Evolutionary conservation across 2,329 filamentous ascomycete species (phyloP).

Genomic region (Tolypocladium capitatum): DNA sequence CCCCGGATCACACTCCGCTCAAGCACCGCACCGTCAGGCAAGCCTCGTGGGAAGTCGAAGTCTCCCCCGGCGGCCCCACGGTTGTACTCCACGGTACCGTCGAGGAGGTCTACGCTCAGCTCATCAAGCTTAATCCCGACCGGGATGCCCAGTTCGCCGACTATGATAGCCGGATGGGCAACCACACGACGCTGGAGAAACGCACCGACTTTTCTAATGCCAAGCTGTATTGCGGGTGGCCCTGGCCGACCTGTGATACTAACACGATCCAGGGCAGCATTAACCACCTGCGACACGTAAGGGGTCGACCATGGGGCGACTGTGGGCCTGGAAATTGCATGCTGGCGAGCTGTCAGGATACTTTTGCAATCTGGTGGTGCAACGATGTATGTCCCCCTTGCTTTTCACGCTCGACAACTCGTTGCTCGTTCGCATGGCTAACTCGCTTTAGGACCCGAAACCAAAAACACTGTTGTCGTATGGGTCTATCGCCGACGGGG

Average conservation of each 20-base stretch:
- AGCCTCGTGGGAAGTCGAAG: constrained; percentile 6
- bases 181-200: not conserved
- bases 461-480: not conserved
- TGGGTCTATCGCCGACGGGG: constrained; percentile 1
- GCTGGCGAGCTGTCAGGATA: constrained; percentile 9
- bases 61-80: constrained; percentile 3
- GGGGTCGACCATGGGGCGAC: not conserved
- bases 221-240: not conserved
- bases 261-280: constrained; percentile 2
- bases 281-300: constrained; percentile 5
- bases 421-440: not conserved
- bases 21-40: not conserved
- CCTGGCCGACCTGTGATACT: not conserved
- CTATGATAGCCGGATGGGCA: too few species aligned
- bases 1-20: not conserved
- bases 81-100: constrained; percentile 8
- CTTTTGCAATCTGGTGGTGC: constrained; percentile 11
- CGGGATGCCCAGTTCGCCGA: constrained; percentile 6
- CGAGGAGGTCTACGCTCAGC: constrained; percentile 7
- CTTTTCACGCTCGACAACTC: not conserved
- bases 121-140: constrained; percentile 7
- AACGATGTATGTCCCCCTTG: constrained; percentile 9
- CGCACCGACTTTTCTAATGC: not conserved
- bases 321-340: constrained; percentile 7
- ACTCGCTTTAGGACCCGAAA: not conserved